Evolutionary conservation across 768 basidiomycete species (phyloP), one percentile per base, ranked within the genome.

Genomic region (Lepiota venenata): DNA sequence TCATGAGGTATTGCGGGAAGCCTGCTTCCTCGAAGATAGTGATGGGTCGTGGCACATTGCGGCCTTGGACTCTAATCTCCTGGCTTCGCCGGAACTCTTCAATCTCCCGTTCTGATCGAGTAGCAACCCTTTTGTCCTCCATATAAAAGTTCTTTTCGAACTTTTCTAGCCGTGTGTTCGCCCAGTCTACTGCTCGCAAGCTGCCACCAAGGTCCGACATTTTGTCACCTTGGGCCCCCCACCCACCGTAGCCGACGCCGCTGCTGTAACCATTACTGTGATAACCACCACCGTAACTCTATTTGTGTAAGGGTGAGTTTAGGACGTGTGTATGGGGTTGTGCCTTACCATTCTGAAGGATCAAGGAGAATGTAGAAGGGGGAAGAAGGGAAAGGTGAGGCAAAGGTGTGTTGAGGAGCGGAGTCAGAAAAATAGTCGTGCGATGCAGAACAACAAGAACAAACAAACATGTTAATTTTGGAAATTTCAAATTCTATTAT

Each of bases 71-170:
- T 78, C 87, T 90, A 70, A 99, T 98, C 69, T 95, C 90, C 69
- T 97, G 93, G 46, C 58, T 58, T 21, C 81, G 78, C 57, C 88
- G 79, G 72, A 95, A 98, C 44, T 93, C 93, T 52, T 92, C 88
- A 52, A 98, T 80, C 64, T 99, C 96, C 46, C 84, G 77, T 14
- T 98, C 93, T 50, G 78, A 83, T 58, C 87, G 87, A 29, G 79
- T 74, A 16, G 84, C 71, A 41, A 98, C 91, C 25, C 85, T 82
- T 65, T 89, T 87, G 70, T 98, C 92, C 69, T 99, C 94, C 43
- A 86, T 76, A 62, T 96, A 96, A 61, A 96, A 99, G 77, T 98
- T 98, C 77, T 98, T 99, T 73, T 98, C 96, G 60, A 99, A 98
- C 61, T 81, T 86, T 63, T 85, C 80, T 53, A 97, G 74, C 56